Percentiles rank a stretch among this genome's conserved stretches.
Conservation (phyloP, 192 early-diverging fungal species). For the Backusella australiensis region DNA sequence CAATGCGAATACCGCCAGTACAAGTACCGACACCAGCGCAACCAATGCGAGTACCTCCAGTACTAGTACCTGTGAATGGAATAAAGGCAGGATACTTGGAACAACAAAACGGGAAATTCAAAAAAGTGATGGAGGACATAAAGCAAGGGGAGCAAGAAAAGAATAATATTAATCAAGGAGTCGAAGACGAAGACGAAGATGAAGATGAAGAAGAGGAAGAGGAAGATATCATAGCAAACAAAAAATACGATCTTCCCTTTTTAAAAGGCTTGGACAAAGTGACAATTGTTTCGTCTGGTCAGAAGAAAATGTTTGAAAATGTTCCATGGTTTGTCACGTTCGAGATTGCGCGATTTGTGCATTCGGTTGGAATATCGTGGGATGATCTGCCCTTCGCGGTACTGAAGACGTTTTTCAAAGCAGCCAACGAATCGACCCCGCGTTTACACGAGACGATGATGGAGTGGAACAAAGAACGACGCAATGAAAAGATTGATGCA, state of each 20-base stretch:
- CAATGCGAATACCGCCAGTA: background rate
- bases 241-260: background rate
- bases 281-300: background rate
- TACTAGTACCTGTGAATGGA: background rate
- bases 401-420: background rate
- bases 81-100: background rate
- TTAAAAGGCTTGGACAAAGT: background rate
- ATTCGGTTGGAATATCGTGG: background rate
- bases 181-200: background rate
- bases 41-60: background rate
- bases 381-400: background rate
- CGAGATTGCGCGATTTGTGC: constrained; percentile 16
- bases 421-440: background rate
- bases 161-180: background rate
- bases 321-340: constrained; percentile 8
- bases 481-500: background rate
- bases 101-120: background rate
- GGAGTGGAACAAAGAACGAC: constrained; percentile 3
- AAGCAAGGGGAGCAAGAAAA: background rate
- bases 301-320: background rate
- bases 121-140: background rate
- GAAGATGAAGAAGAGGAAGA: background rate
- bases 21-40: background rate
- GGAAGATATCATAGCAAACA: background rate
- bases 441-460: constrained; percentile 7